Conservation (phyloP, 768 basidiomycete genomes). For the Lactarius hengduanensis region DNA sequence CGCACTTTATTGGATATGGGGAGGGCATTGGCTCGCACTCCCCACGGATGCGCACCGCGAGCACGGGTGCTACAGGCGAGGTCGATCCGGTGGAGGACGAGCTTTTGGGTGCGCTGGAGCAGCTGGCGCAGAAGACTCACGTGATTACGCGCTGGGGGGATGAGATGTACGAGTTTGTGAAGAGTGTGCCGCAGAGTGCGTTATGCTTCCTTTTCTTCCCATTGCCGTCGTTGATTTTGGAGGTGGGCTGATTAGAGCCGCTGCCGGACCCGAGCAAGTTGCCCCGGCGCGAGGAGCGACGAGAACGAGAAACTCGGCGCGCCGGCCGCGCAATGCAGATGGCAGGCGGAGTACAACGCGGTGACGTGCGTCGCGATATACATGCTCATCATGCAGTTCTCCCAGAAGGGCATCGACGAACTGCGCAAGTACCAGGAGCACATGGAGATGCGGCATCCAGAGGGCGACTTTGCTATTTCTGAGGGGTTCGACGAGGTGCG, state of each 20-base stretch:
- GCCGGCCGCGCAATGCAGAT: slow-evolving; percentile 70
- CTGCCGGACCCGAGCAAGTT: slow-evolving; percentile 76
- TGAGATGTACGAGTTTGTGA: slow-evolving; percentile 88
- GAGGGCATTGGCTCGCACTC: slow-evolving; percentile 19
- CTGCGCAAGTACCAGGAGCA: slow-evolving; percentile 78
- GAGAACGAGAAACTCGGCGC: slow-evolving; percentile 67
- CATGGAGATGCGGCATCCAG: slow-evolving; percentile 75
- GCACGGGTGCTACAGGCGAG: slow-evolving; percentile 34
- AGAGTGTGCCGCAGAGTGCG: slow-evolving; percentile 80
- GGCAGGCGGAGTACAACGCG: slow-evolving; percentile 78
- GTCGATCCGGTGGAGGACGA: slow-evolving; percentile 75
- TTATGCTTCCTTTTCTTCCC: slow-evolving; percentile 25
- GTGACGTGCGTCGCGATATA: slow-evolving; percentile 87
- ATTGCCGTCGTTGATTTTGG: slow-evolving; percentile 18
- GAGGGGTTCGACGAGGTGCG: slow-evolving; percentile 76
- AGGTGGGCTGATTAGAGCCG: slow-evolving; percentile 53
- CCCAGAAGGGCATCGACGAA: slow-evolving; percentile 88
- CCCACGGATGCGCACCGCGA: slow-evolving; percentile 39
- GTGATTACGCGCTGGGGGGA: slow-evolving; percentile 94
- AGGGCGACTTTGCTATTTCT: slow-evolving; percentile 72
- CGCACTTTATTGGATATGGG: slow-evolving; percentile 36
- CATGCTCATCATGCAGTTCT: slow-evolving; percentile 88
- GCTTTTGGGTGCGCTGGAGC: slow-evolving; percentile 77
- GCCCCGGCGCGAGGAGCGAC: slow-evolving; percentile 60
- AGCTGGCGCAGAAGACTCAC: slow-evolving; percentile 93